Evolutionary conservation across 768 basidiomycete species (phyloP), one percentile per base, ranked within the genome.

Genomic region (Pisolithus tinctorius): DNA sequence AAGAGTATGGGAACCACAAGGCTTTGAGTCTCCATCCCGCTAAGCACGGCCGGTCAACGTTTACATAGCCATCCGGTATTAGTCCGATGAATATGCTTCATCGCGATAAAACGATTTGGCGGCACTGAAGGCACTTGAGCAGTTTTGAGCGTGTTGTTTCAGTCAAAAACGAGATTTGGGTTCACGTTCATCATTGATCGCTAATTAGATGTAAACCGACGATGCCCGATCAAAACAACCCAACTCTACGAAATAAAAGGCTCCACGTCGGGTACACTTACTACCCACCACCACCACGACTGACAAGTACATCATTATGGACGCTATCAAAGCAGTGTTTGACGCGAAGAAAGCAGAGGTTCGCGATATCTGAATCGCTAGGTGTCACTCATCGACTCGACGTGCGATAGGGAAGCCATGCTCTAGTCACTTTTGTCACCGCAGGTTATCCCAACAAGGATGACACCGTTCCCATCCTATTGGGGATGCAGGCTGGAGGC

Each of bases 401-500:
- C 34, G 31, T 23, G 41, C 26, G 37, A 27, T 53, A 86, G 84
- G 78, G 78, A 42, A 62, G 58, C 25, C 78, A 82, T 46, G 83
- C 80, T 9, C 72, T 89, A 48, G 79, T 89, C 55, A 88, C 92
- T 41, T 97, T 94, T 71, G 76, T 96, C 58, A 97, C 94, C 16
- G 93, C 93, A 41, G 93, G 94, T 16, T 96, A 83, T 70, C 94
- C 94, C 27, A 80, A 72, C 2, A 68, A 70, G 50, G 75, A 84
- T 65, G 84, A 85, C 55, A 95, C 93, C 0, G 88, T 93, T 13
- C 82, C 88, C 4, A 76, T 92, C 51, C 63, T 97, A 72, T 78
- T 96, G 36, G 88, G 88, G 16, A 88, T 97, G 83, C 85, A 96
- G 68, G 78, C 80, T 46, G 94, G 93, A 51, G 93, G 94, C 6